Percentiles rank a stretch among this genome's conserved stretches.
phyloP scores from a whole-genome alignment of 345 rosid genomes.

The Populus deltoides region DNA sequence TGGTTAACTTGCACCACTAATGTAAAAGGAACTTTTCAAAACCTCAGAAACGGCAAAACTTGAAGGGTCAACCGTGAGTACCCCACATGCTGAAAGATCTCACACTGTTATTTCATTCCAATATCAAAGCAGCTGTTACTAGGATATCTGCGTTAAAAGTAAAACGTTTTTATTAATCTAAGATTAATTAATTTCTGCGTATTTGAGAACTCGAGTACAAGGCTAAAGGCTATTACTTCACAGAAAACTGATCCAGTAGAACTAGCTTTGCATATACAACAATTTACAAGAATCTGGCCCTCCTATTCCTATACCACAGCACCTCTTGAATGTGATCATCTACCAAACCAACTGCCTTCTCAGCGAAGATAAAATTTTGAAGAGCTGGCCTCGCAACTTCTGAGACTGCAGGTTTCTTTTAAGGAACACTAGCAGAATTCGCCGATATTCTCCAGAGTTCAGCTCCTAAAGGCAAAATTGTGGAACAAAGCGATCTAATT shows the following conservation, averaged over 20 bases:
- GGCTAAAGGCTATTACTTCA: neutral
- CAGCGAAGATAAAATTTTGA: neutral
- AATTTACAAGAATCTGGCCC: neutral
- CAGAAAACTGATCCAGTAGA: neutral
- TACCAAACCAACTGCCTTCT: neutral
- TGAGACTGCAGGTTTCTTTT: conserved; percentile 13
- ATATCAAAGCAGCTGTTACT: neutral
- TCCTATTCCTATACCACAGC: neutral
- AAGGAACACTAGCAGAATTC: neutral
- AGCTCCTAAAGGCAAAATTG: neutral
- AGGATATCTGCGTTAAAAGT: neutral
- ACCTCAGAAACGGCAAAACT: neutral
- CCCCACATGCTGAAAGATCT: neutral
- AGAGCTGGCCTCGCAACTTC: neutral
- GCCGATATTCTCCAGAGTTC: neutral
- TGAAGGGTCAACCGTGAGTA: neutral
- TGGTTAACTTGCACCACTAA: neutral
- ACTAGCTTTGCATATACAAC: neutral
- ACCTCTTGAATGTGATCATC: neutral
- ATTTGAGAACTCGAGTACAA: neutral
- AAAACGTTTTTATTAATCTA: neutral
- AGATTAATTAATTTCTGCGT: neutral
- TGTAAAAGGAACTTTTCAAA: neutral
- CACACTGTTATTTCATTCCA: neutral
- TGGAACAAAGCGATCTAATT: conserved; percentile 33